Evolutionary conservation across 1,139 yeast genomes (phyloP), one percentile per base, ranked within the genome.

Genomic region (Taphrina wiesneri): DNA sequence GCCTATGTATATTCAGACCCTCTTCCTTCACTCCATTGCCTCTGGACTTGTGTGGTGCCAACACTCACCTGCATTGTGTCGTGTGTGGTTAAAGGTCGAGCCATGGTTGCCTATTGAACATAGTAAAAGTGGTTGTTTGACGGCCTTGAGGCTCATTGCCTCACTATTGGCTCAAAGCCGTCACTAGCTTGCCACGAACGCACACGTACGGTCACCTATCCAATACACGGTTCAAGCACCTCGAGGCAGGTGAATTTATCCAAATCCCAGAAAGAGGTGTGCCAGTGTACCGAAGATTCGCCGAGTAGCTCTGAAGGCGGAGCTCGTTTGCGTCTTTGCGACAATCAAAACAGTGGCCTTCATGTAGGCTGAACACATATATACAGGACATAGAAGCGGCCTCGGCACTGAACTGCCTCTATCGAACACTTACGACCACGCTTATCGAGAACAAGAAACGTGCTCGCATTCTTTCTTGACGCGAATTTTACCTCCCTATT

Each of bases 41-140:
- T 21, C 28, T n/a, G 6, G 1, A 19, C 11, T 15, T 28, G 15
- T 17, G 59, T 39, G 17, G 23, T 3, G 46, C n/a, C 17, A 19
- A 15, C 25, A 46, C 28, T 9, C 15, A 57, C 64, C 64, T 9
- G 64, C 64, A 51, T 60, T 60, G 47, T 60, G 64, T 11, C 64
- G 26, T 2, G 64, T 60, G 21, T 39, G 39, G 13, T 15, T 36
- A n/a, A 30, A 60, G 23, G 57, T 26, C 5, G 57, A 28, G 28
- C 57, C 46, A 6, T 41, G 52, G 30, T 45, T 43, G 21, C 52
- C 62, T 43, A 56, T n/a, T 4, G 52, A 56, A 26, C 62, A 45
- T n/a, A 43, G 28, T 17, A 54, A 19, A 6, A 54, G 47, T 21
- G 59, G 59, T 23, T 34, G 30, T 28, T 56, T 5, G n/a, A n/a